Conservation (phyloP, 345 rosid genomes). For the Mallotus nudiflorus region DNA sequence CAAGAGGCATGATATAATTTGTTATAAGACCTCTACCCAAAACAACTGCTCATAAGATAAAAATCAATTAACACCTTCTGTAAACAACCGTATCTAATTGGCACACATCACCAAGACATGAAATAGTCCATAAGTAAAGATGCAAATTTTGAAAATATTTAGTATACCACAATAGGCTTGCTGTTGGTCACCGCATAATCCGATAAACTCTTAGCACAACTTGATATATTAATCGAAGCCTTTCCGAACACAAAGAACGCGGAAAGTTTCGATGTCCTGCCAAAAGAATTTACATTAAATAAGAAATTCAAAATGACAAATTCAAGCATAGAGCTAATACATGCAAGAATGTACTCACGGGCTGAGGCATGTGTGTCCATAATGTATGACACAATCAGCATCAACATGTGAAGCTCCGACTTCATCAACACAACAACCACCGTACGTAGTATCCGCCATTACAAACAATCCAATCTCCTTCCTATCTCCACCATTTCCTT, state of each 20-base stretch:
- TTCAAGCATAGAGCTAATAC: too few species aligned
- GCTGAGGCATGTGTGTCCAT: conserved; percentile 93
- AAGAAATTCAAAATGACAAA: too few species aligned
- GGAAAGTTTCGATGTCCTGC: conserved; percentile 78
- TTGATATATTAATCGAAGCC: conserved; percentile 48
- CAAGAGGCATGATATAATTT: background rate
- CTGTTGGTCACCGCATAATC: conserved; percentile 33
- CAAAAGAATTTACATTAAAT: conserved; percentile 4
- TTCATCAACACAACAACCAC: conserved; percentile 93
- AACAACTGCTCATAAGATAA: too few species aligned
- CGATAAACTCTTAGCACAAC: conserved; percentile 47
- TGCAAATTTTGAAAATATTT: background rate
- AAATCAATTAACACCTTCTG: too few species aligned
- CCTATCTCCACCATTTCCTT: conserved; percentile 33
- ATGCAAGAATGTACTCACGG: conserved; percentile 57
- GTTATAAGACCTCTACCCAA: too few species aligned
- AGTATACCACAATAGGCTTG: conserved; percentile 64
- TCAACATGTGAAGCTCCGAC: conserved; percentile 76
- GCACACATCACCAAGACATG: background rate
- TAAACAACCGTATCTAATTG: too few species aligned
- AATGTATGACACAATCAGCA: conserved; percentile 84
- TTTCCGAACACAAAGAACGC: conserved; percentile 86
- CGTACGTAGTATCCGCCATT: conserved; percentile 91
- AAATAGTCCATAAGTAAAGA: background rate
- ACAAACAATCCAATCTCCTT: conserved; percentile 60